These are phyloP conservation scores for Claviceps fusiformis DNA, from an alignment of 2,329 filamentous ascomycete species.

Conservation along the genomic window DNA sequence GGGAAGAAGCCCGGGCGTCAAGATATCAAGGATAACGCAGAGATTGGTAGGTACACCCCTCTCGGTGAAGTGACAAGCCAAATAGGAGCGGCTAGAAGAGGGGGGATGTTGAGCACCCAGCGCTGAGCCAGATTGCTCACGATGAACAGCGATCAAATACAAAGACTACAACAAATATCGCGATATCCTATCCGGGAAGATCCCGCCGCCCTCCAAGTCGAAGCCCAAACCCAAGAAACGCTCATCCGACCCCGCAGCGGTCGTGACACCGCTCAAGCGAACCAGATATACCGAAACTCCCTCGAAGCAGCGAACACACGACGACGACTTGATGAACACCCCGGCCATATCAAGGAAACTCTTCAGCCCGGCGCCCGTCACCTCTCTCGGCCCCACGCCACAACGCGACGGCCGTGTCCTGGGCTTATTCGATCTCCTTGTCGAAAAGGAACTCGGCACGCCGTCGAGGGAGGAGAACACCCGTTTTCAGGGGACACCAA, in stretches of 20 bases:
- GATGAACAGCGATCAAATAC: conserved; percentile 51
- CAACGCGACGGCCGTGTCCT: conserved; percentile 66
- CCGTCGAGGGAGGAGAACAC: conserved; percentile 30
- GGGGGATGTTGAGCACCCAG: too few species aligned
- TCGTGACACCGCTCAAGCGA: conserved; percentile 39
- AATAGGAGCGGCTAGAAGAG: too few species aligned
- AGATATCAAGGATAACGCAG: conserved; percentile 62
- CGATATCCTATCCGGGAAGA: conserved; percentile 43
- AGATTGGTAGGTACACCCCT: conserved; percentile 43
- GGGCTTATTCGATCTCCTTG: conserved; percentile 61
- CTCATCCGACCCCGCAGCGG: conserved; percentile 20
- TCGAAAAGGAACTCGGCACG: conserved; percentile 34
- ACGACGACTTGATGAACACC: conserved; percentile 34
- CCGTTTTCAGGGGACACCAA: conserved; percentile 5
- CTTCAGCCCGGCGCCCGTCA: conserved; percentile 45
- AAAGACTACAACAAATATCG: conserved; percentile 59
- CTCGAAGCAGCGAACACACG: conserved; percentile 24
- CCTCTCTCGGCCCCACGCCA: conserved; percentile 62
- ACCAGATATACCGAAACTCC: conserved; percentile 33
- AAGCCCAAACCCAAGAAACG: conserved; percentile 24
- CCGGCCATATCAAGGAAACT: conserved; percentile 44
- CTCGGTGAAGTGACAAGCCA: too few species aligned
- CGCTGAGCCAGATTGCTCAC: background rate
- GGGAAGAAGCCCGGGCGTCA: conserved; percentile 57
- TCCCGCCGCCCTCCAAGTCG: conserved; percentile 22